These are phyloP conservation scores for Phoenix dactylifera DNA, from an alignment of 176 grass and related monocot species.

Conservation along the genomic window DNA sequence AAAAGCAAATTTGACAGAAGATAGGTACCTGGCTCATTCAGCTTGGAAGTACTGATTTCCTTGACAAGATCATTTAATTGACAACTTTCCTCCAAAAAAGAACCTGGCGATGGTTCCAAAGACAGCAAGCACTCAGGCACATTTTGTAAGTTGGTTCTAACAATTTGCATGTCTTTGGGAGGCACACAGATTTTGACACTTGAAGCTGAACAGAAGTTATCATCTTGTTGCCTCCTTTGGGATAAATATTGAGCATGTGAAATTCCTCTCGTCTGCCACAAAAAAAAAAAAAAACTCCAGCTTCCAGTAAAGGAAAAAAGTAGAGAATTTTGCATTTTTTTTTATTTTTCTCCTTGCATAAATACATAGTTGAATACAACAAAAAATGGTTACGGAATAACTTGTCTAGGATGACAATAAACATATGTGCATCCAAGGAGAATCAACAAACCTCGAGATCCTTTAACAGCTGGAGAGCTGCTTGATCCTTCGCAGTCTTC, in stretches of 20 bases:
- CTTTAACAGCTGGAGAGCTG: not conserved
- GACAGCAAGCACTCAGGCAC: slow-evolving; percentile 18
- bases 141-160: not conserved
- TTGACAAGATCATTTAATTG: slow-evolving; percentile 17
- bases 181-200: slow-evolving; percentile 31
- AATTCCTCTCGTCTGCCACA: slow-evolving; percentile 32
- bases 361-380: no score
- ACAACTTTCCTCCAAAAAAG: slow-evolving; percentile 15
- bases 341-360: no score
- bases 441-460: not conserved
- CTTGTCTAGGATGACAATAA: not conserved
- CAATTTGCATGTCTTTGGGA: not conserved
- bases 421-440: not conserved
- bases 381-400: no score
- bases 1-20: no score
- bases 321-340: not conserved
- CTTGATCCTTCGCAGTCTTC: not conserved
- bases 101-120: slow-evolving; percentile 22
- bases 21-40: slow-evolving; percentile 21
- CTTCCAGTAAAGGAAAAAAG: not conserved
- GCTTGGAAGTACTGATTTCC: no score
- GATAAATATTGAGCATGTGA: slow-evolving; percentile 27
- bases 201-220: slow-evolving; percentile 16
- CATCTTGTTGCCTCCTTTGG: slow-evolving; percentile 20
- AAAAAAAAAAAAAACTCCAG: slow-evolving; percentile 1